Conservation (phyloP, 2,329 filamentous ascomycete species). For the Chrysoporthe cubensis region DNA sequence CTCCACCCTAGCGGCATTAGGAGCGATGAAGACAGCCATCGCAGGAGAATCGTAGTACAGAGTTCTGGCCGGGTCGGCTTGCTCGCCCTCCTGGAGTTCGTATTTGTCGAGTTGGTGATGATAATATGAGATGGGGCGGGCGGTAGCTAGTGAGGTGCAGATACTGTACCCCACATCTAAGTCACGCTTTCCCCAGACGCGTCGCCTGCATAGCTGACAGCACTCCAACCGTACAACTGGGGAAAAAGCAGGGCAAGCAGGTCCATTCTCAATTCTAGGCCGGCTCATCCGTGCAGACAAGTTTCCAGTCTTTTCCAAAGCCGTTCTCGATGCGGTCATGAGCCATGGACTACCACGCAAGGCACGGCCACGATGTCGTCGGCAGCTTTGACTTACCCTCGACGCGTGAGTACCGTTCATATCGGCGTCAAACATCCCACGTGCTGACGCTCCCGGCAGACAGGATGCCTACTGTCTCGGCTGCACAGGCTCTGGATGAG, state of each 20-base stretch:
- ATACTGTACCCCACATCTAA: slow-evolving; percentile 21
- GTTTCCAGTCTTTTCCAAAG: background rate
- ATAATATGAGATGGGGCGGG: background rate
- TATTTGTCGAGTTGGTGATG: background rate
- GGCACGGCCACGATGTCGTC: slow-evolving; percentile 63
- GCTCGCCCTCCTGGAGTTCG: too few relatives aligned
- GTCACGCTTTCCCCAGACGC: slow-evolving; percentile 14
- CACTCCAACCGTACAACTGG: background rate
- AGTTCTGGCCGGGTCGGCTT: background rate
- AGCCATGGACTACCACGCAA: slow-evolving; percentile 60
- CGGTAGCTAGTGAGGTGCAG: background rate
- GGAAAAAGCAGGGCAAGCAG: slow-evolving; percentile 4
- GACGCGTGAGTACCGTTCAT: slow-evolving; percentile 50
- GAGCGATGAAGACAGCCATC: background rate
- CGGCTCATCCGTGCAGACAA: background rate
- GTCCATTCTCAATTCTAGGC: background rate
- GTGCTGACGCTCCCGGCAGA: slow-evolving; percentile 50
- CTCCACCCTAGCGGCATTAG: background rate
- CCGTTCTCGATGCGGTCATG: background rate
- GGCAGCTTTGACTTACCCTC: slow-evolving; percentile 62
- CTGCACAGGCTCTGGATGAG: slow-evolving; percentile 70
- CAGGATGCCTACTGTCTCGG: slow-evolving; percentile 76
- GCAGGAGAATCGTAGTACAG: too few relatives aligned
- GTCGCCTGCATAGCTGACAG: slow-evolving; percentile 8
- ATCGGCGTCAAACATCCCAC: background rate